phyloP scores from a whole-genome alignment of 208 protist genomes.

The Acanthamoeba sp. region DNA sequence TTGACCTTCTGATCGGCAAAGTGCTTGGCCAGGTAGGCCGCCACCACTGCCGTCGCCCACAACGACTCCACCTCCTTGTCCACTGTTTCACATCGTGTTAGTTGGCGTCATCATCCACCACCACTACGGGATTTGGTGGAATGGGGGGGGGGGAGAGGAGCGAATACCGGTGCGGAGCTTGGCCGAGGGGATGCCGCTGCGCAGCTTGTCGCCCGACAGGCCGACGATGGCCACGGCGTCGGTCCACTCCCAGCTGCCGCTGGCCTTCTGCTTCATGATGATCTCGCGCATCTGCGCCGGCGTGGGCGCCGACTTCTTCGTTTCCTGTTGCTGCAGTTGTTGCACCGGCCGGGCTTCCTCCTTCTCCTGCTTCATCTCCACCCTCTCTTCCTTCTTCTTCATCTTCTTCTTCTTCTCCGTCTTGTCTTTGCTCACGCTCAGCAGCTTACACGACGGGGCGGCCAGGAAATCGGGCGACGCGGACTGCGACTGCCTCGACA shows the following conservation, averaged over 20 bases:
- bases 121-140: neutral
- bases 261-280: conserved; percentile 75
- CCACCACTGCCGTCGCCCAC: conserved; percentile 66
- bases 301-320: neutral
- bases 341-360: neutral
- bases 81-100: no score
- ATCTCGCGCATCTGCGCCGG: conserved; percentile 48
- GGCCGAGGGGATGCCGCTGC: neutral
- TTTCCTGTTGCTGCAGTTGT: neutral
- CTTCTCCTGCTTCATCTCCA: neutral
- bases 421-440: neutral
- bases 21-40: conserved; percentile 5
- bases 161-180: neutral
- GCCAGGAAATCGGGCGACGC: no score
- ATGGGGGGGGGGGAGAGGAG: no score
- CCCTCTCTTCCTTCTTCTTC: neutral
- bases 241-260: conserved; percentile 15
- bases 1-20: conserved; percentile 64
- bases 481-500: no score
- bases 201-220: neutral
- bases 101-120: neutral
- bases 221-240: neutral
- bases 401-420: no score
- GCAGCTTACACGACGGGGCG: neutral
- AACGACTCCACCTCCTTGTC: neutral